A percentile compares a stretch with the other conserved stretches of the same genome.
Evolutionary conservation across 129 eudicot genomes (phyloP).

Genomic region (Flaveria ramosissima): DNA sequence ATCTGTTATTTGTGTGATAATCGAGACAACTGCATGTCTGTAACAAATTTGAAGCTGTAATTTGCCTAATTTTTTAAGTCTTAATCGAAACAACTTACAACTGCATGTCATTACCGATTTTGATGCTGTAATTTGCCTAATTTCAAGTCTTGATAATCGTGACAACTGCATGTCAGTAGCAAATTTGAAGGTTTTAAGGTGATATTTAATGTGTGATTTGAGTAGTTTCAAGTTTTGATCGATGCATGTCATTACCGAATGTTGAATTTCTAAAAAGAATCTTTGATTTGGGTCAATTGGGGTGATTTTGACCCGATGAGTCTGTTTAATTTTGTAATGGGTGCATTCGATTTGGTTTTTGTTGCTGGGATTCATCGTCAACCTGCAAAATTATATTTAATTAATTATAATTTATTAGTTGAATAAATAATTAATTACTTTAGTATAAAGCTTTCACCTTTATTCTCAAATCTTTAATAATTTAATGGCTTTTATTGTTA

Average conservation of each 20-base stretch:
- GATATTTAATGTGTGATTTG: constrained; percentile 1
- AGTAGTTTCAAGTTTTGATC: not conserved
- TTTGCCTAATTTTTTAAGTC: no score
- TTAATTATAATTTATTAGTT: not conserved
- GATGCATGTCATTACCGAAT: constrained; percentile 21
- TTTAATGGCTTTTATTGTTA: not conserved
- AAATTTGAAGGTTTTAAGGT: constrained; percentile 48
- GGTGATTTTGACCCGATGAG: not conserved
- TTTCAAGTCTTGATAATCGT: no score
- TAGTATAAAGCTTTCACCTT: constrained; percentile 27
- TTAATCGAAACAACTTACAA: no score
- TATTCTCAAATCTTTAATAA: constrained; percentile 5
- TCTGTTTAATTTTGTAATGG: constrained; percentile 1
- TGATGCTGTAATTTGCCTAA: no score
- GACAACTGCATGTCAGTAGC: no score
- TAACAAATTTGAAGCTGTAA: no score
- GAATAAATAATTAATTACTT: constrained; percentile 18
- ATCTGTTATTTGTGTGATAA: not conserved
- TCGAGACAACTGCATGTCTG: constrained; percentile 19
- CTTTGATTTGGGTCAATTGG: not conserved
- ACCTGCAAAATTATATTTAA: constrained; percentile 7
- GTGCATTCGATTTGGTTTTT: constrained; percentile 12
- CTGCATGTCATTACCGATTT: no score
- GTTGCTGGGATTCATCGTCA: constrained; percentile 7
- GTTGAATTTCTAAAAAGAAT: not conserved